These are phyloP conservation scores for Auriscalpium microsporum DNA, from an alignment of 768 basidiomycete genomes.

Conservation along the genomic window DNA sequence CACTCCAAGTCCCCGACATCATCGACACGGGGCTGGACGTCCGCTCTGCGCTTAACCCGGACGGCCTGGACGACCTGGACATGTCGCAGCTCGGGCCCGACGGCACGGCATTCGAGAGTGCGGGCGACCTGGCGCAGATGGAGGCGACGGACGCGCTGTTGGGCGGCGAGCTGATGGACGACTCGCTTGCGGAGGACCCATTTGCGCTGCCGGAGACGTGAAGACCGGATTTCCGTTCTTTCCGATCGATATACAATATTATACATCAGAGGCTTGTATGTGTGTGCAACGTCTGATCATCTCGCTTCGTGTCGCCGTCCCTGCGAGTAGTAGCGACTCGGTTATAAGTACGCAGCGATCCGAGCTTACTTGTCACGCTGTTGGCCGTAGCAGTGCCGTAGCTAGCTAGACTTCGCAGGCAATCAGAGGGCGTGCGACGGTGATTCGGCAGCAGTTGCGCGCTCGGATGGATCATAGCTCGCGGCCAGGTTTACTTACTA, in stretches of 20 bases:
- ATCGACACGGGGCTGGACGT: constrained; percentile 33
- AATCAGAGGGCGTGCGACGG: too few species aligned
- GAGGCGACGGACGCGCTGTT: constrained; percentile 44
- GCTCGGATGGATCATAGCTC: too few species aligned
- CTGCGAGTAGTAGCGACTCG: too few species aligned
- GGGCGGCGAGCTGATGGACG: constrained; percentile 54
- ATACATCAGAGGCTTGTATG: neutral
- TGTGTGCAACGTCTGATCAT: too few species aligned
- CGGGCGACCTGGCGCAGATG: constrained; percentile 50
- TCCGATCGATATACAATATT: neutral
- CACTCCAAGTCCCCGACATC: constrained; percentile 47
- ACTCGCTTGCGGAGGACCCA: constrained; percentile 41
- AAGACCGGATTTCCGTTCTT: neutral
- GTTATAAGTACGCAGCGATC: too few species aligned
- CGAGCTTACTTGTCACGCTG: too few species aligned
- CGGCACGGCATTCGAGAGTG: constrained; percentile 45
- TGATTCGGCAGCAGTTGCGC: too few species aligned
- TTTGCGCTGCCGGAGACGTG: constrained; percentile 29
- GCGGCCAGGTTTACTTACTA: too few species aligned
- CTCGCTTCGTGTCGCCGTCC: too few species aligned
- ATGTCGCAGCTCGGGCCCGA: constrained; percentile 60
- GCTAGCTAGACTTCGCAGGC: too few species aligned
- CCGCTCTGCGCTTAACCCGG: constrained; percentile 18
- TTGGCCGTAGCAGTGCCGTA: too few species aligned
- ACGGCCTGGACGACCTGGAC: constrained; percentile 44